These are phyloP conservation scores for Aspergillus pseudonomiae DNA, from an alignment of 2,329 filamentous ascomycete genomes.

Conservation along the genomic window DNA sequence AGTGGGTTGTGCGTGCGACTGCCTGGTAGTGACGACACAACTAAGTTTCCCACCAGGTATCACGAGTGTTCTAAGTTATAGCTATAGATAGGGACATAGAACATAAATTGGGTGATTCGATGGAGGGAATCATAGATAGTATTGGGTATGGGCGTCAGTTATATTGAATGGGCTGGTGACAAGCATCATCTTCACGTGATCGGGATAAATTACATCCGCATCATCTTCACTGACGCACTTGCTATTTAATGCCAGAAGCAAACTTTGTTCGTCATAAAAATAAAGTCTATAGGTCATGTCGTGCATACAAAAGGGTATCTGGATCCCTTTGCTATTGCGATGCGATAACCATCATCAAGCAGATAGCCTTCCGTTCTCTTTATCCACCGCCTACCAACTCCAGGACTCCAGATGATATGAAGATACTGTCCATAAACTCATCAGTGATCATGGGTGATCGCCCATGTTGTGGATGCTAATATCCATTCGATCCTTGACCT, in stretches of 20 bases:
- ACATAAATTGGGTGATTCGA: neutral
- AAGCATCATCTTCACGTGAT: neutral
- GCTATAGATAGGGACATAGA: neutral
- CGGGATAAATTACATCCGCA: neutral
- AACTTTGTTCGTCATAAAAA: slow-evolving; percentile 1
- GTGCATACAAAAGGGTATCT: slow-evolving; percentile 13
- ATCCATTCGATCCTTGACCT: slow-evolving; percentile 57
- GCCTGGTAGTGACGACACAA: neutral
- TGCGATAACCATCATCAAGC: slow-evolving; percentile 19
- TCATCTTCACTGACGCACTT: neutral
- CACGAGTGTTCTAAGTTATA: neutral
- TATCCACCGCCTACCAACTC: slow-evolving; percentile 26
- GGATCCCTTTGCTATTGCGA: slow-evolving; percentile 13
- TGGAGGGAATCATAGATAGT: neutral
- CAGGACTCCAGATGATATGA: slow-evolving; percentile 20
- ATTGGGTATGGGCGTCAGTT: neutral
- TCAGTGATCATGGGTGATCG: slow-evolving; percentile 44
- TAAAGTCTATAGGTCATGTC: slow-evolving; percentile 5
- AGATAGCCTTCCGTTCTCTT: slow-evolving; percentile 19
- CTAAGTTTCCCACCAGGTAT: neutral
- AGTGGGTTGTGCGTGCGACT: neutral
- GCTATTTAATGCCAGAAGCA: neutral
- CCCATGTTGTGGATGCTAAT: slow-evolving; percentile 63
- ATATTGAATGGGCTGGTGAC: neutral
- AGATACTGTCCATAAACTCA: slow-evolving; percentile 17